Base-by-base conservation (phyloP, 805 yeast species). In the Zygosaccharomyces bisporus region DNA sequence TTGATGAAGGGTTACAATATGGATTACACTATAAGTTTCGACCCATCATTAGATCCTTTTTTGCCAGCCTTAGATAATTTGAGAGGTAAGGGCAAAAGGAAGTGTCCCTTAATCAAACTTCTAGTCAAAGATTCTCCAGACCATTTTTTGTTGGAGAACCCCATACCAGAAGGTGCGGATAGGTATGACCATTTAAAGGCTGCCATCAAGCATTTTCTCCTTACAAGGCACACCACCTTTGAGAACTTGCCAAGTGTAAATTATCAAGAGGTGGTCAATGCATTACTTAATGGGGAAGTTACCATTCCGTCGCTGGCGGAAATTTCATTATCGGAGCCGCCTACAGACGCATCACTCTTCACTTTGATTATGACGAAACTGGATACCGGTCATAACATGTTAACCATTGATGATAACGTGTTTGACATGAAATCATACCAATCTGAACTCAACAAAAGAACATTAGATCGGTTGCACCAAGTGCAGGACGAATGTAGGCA, bases 11-110 rank as follows among this genome's bases (percentile, higher is more conserved):
- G 61, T 18, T 61, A 66, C 42, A 56, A 63, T 27, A 57, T 75
- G 39, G 74, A 76, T 49, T 55, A 70, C 27, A 69, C 77, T 19
- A 56, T 78, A 1, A 69, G 79, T n/a, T 68, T 78, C 47, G 81
- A 78, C 57, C 68, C 76, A 4, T 37, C 56, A 33, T 33, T 73
- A 23, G 62, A 67, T 38, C 66, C 63, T 21, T 43, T 53, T 13
- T 53, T 65, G 29, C 62, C 61, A 5, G 63, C 65, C 17, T 49
- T 70, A 19, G 57, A 53, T 12, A 53, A 47, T 18, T 39, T 64
- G 19, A 54, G 67, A 43, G 27, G 41, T 51, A 43, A 54, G 53
- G 43, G 54, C 34, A 34, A 30, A 42, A 32, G 42, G 32, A 37
- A 42, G 16, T 60, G 72, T 1, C 81, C 81, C 1, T 57, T 77